Base-by-base conservation (phyloP, 768 basidiomycete genomes). In the Agrocybe chaxingu region DNA sequence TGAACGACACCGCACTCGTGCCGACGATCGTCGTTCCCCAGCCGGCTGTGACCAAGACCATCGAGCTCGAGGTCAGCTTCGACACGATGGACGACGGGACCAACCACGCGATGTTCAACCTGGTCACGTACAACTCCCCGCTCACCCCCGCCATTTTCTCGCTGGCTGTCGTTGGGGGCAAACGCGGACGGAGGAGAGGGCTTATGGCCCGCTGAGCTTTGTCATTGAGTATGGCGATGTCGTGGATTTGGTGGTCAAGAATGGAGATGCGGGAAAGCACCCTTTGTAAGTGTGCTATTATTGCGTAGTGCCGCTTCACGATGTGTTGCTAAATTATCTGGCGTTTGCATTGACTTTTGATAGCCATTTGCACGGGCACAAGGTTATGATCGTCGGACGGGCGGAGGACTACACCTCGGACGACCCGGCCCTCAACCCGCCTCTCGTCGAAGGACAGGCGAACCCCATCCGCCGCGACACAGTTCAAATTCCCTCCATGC, bases 381-480 rank as follows among this genome's bases (percentile, higher is more conserved):
- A 86, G 59, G 79, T 85, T 70, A 86, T 89, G 72, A 78, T 98
- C 54, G 84, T 96, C 16, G 76, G 81, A 49, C 84, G 87, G 47
- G 78, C 82, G 2, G 57, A 74, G 47, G 79, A 95, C 62, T 92
- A 84, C 57, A 81, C 81, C 0, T 86, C 87, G 1, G 69, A 77
- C 58, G 89, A 98, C 66, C 79, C 89, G 0, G 59, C 70, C 1
- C 72, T 94, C 42, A 96, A 96, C 69, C 93, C 92, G 10, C 85
- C 89, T 0, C 69, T 92, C 49, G 71, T 77, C 18, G 89, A 92
- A 68, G 84, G 81, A 10, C 88, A 92, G 58, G 64, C 71, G 1
- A 99, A 98, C 70, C 96, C 95, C 2, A 82, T 95, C 61, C 84
- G 92, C n/a, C 80, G 96, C 36, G 96, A 99, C 66, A 95, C 92